Evolutionary conservation across 2,329 filamentous ascomycete genomes (phyloP).

Genomic region (Fusarium odoratissimum): DNA sequence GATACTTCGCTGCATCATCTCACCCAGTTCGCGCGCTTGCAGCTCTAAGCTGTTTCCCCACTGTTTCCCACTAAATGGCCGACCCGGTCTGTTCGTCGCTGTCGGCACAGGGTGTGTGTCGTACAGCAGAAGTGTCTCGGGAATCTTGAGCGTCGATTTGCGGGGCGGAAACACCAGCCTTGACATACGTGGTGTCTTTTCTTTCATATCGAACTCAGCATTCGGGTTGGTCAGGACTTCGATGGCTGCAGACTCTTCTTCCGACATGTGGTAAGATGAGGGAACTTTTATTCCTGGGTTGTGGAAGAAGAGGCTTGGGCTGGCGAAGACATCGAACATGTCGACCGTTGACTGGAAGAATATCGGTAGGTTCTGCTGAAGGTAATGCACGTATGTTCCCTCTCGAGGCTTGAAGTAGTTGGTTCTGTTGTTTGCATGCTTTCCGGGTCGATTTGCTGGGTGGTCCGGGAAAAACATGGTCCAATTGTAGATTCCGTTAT

Average conservation of each 20-base stretch:
- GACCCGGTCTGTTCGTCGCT: conserved; percentile 15
- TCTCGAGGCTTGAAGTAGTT: conserved; percentile 31
- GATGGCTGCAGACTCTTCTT: conserved; percentile 43
- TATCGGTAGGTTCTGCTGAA: conserved; percentile 51
- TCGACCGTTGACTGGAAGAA: conserved; percentile 63
- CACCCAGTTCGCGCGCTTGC: conserved; percentile 61
- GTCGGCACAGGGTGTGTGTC: conserved; percentile 47
- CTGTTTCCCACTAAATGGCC: conserved; percentile 32
- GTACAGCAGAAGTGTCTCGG: conserved; percentile 61
- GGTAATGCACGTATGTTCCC: conserved; percentile 51
- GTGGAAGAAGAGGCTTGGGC: conserved; percentile 69
- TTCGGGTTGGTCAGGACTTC: conserved; percentile 42
- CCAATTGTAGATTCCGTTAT: conserved; percentile 74
- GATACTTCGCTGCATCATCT: conserved; percentile 62
- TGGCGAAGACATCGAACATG: conserved; percentile 71
- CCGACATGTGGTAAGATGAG: conserved; percentile 55
- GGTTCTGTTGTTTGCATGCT: conserved; percentile 28
- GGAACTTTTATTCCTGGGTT: conserved; percentile 61
- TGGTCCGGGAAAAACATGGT: conserved; percentile 68
- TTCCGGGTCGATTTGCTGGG: conserved; percentile 52
- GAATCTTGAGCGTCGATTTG: conserved; percentile 60
- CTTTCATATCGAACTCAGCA: neutral
- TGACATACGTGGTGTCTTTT: conserved; percentile 54
- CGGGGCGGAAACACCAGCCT: conserved; percentile 62
- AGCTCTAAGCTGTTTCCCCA: conserved; percentile 57